These are phyloP conservation scores for Seminavis robusta DNA, from an alignment of 108 stramenopile genomes.

Conservation along the genomic window DNA sequence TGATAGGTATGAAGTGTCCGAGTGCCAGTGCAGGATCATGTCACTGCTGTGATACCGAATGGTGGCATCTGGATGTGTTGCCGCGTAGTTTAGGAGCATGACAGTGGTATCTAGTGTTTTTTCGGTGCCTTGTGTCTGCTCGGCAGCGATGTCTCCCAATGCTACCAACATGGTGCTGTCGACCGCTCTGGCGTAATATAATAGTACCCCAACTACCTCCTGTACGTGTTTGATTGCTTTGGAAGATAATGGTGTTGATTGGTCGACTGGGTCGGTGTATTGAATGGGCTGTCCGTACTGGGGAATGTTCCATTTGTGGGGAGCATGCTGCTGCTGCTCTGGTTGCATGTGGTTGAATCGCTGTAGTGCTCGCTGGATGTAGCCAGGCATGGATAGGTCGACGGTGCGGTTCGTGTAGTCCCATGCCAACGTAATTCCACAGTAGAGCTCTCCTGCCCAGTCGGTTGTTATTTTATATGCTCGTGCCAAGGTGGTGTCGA, in stretches of 20 bases:
- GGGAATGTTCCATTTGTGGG: constrained; percentile 23
- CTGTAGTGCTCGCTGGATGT: constrained; percentile 25
- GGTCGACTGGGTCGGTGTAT: constrained; percentile 16
- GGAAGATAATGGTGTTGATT: constrained; percentile 1
- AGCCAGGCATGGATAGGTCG: constrained; percentile 25
- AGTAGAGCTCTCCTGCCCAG: constrained; percentile 19
- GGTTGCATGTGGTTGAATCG: constrained; percentile 28
- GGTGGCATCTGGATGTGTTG: constrained; percentile 42
- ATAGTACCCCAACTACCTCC: constrained; percentile 32
- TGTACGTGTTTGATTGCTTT: constrained; percentile 21
- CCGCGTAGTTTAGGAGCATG: constrained; percentile 44
- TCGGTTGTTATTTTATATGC: too few species aligned
- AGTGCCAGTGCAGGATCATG: constrained; percentile 32
- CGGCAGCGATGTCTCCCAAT: constrained; percentile 15
- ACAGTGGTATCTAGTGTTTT: constrained; percentile 12
- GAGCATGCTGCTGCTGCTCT: constrained; percentile 29
- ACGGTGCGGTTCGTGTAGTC: constrained; percentile 16
- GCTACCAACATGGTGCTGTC: constrained; percentile 38
- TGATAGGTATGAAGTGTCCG: constrained; percentile 32
- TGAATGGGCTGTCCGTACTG: constrained; percentile 39
- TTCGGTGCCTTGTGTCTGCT: constrained; percentile 25
- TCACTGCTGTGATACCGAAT: constrained; percentile 32
- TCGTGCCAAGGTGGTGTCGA: constrained; percentile 19
- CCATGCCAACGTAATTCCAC: constrained; percentile 17
- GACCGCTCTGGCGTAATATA: constrained; percentile 36